Evolutionary conservation across 2,329 filamentous ascomycete species (phyloP).

Genomic region (Chaetomium globosum): DNA sequence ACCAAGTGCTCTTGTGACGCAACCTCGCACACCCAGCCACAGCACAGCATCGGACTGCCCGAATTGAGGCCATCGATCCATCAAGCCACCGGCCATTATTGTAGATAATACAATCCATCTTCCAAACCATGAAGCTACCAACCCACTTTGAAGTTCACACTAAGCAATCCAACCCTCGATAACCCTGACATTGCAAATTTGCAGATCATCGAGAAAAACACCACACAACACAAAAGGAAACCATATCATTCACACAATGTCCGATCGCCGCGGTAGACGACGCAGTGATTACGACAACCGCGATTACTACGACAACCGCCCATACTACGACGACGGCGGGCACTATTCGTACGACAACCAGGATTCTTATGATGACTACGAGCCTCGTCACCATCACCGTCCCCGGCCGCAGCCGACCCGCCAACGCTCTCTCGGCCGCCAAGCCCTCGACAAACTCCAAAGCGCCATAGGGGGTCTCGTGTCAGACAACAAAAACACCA

Average conservation of each 20-base stretch:
- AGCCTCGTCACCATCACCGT: conserved; percentile 15
- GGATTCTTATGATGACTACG: conserved; percentile 23
- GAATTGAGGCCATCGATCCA: neutral
- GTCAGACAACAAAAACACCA: conserved; percentile 20
- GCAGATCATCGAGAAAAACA: neutral
- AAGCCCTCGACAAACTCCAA: conserved; percentile 32
- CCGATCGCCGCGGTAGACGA: conserved; percentile 14
- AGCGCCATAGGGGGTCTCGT: conserved; percentile 25
- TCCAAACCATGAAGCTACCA: neutral
- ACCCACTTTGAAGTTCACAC: neutral
- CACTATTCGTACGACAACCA: conserved; percentile 15
- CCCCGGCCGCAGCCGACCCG: conserved; percentile 14
- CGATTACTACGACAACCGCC: neutral
- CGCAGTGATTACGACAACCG: conserved; percentile 1
- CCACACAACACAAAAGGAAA: neutral
- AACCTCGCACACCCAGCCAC: conserved; percentile 7
- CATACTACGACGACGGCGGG: conserved; percentile 6
- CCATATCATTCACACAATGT: conserved; percentile 17
- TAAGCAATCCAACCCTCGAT: neutral
- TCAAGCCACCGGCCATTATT: neutral
- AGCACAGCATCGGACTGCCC: neutral
- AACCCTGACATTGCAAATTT: neutral
- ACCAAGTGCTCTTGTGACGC: conserved; percentile 5
- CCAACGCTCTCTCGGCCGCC: conserved; percentile 33
- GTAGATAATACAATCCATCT: neutral